Base-by-base conservation (phyloP, 768 basidiomycete genomes). In the Jaapia argillacea region DNA sequence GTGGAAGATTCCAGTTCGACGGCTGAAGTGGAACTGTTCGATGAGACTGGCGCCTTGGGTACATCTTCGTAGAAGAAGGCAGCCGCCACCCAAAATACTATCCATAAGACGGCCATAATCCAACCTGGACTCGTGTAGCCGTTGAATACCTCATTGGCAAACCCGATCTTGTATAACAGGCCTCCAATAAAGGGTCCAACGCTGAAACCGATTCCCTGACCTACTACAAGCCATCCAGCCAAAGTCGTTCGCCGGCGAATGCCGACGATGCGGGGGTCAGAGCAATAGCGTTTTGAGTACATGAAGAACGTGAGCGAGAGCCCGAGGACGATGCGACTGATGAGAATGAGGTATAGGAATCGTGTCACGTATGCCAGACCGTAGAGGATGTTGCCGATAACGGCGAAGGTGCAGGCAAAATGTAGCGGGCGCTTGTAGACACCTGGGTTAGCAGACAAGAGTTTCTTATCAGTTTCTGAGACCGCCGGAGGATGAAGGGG, bases 251-350 rank as follows among this genome's bases (percentile, higher is more conserved):
- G 66, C 21, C 75, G 66, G 23, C 78, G 73, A 21, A 81, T 56
- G 22, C 81, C 79, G 33, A 85, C 76, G 43, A 84, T 70, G 14
- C 74, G 73, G 3, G 76, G 71, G 55, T 84, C 82, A n/a, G 70
- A 72, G 55, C 81, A 84, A 54, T 79, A 84, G 12, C 77, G 70
- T 51, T 81, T 83, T 51, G 59, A 63, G 58, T 81, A 83, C 78
- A 85, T 75, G 65, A 74, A 80, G 28, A 71, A 65, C 3, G 76
- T 70, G 54, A 79, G 81, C 4, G 71, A 71, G 28, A 81, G 51
- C 1, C 81, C 81, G 26, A 64, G 68, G 24, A 82, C 71, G 41
- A 79, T 74, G n/a, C 82, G 77, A 4, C 79, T 80, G 25, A 83
- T 67, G 48, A 85, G 74, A 50, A 83, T 81, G 48, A 84, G 65